Evolutionary conservation across 2,329 filamentous ascomycete genomes (phyloP).

Genomic region (Chaetomium olivaceum): DNA sequence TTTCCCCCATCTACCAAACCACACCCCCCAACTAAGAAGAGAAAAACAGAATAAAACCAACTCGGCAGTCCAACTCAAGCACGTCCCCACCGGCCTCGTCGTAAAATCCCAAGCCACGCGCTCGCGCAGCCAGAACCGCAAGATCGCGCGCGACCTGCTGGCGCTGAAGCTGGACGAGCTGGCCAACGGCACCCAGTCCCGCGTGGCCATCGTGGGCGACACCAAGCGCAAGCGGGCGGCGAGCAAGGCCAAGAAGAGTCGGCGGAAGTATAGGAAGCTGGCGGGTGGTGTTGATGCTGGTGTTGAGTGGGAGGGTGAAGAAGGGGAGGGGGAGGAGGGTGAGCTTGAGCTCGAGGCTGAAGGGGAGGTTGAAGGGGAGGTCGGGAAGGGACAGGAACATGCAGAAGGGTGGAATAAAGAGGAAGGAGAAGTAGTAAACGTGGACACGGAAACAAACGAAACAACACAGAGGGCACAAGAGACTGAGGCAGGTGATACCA

Average conservation of each 20-base stretch:
- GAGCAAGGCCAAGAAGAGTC: conserved; percentile 78
- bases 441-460: neutral
- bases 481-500: neutral
- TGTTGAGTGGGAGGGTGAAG: conserved; percentile 38
- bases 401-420: neutral
- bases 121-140: conserved; percentile 82
- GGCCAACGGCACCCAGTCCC: conserved; percentile 68
- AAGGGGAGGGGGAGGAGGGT: neutral
- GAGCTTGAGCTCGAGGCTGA: neutral
- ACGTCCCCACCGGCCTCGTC: conserved; percentile 86
- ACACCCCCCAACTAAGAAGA: too few relatives aligned
- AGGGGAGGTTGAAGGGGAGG: neutral
- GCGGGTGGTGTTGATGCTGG: conserved; percentile 52
- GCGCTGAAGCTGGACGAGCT: conserved; percentile 73
- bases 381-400: neutral
- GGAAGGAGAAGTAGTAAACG: neutral
- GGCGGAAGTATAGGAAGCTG: conserved; percentile 72
- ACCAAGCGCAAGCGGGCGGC: conserved; percentile 68
- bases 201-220: conserved; percentile 64
- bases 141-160: conserved; percentile 75
- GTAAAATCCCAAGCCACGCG: conserved; percentile 93
- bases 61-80: conserved; percentile 89
- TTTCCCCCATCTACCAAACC: neutral
- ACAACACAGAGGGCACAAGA: neutral
- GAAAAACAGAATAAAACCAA: conserved; percentile 97